Evolutionary conservation across 208 protist species (phyloP), one percentile per base, ranked within the genome.

Genomic region (Leishmania tarentolae): DNA sequence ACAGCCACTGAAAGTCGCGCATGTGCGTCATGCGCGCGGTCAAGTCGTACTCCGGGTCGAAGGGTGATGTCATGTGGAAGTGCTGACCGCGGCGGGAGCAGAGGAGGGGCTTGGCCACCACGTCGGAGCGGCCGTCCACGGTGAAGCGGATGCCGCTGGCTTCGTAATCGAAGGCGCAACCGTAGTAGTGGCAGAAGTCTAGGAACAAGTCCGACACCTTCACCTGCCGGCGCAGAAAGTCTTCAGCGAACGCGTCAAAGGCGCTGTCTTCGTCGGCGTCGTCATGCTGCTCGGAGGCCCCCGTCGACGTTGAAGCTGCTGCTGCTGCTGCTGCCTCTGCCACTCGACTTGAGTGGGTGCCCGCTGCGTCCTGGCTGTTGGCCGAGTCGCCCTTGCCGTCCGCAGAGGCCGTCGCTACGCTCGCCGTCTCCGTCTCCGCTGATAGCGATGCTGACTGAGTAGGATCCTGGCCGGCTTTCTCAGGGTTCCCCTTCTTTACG

Each of bases 101-200:
- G 21, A 89, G 78, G 68, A 63, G 47, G 40, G 94, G 94, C 86
- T 97, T 97, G 52, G 72, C 84, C 70, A 96, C 89, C 65, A 95
- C 90, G 1, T 77, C 68, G n/a, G 90, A 94, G 31, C 70, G 46
- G 50, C 94, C 94, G 79, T 92, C 85, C 0, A 79, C 40, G 52
- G 85, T 61, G 80, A 97, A 97, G 65, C 80, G 83, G 47, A 97
- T 91, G 68, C 94, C 94, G 42, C 84, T 65, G 31, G 84, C 82
- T 31, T 97, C 94, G 84, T 95, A 97, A 84, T 97, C 87, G 86
- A 97, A 97, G 44, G 80, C 81, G 81, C 84, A 91, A 40, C 91
- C 92, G 80, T 95, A 97, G 86, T 96, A 97, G 80, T 88, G 87
- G 81, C 94, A 97, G 74, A 97, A 95, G 78, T 97, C 92, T 37